phyloP scores from a whole-genome alignment of 352 stramenopile species.

The Peronospora belbahrii region DNA sequence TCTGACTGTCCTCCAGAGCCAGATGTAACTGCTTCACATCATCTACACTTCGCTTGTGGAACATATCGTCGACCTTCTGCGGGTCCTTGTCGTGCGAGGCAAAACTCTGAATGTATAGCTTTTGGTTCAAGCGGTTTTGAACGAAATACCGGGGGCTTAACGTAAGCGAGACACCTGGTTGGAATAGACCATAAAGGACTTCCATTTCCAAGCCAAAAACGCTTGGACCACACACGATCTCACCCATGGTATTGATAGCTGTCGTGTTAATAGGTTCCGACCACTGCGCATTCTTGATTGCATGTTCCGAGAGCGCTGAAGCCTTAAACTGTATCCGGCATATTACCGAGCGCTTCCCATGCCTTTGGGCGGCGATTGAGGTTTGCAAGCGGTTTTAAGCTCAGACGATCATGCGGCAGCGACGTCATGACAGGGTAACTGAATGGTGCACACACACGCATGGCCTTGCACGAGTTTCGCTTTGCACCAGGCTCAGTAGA shows the following conservation, averaged over 20 bases:
- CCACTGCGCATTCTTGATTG: constrained; percentile 59
- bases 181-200: constrained; percentile 76
- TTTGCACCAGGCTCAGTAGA: constrained; percentile 52
- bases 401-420: constrained; percentile 49
- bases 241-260: constrained; percentile 78
- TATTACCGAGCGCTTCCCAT: constrained; percentile 49
- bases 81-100: constrained; percentile 47
- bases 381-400: constrained; percentile 47
- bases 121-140: constrained; percentile 75
- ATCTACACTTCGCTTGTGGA: constrained; percentile 52
- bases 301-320: constrained; percentile 49
- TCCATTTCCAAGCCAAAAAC: constrained; percentile 78
- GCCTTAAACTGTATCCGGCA: constrained; percentile 40
- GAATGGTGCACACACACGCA: constrained; percentile 42
- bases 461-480: constrained; percentile 32
- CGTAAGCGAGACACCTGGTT: constrained; percentile 61
- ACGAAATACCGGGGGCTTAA: constrained; percentile 76
- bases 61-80: constrained; percentile 59
- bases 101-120: constrained; percentile 69
- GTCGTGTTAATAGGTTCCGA: constrained; percentile 79
- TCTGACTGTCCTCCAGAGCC: constrained; percentile 49
- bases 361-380: constrained; percentile 40
- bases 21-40: constrained; percentile 52
- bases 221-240: constrained; percentile 57
- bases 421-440: constrained; percentile 54